These are phyloP conservation scores for Margaritispora aquatica DNA, from an alignment of 495 filamentous ascomycete genomes.

Conservation along the genomic window DNA sequence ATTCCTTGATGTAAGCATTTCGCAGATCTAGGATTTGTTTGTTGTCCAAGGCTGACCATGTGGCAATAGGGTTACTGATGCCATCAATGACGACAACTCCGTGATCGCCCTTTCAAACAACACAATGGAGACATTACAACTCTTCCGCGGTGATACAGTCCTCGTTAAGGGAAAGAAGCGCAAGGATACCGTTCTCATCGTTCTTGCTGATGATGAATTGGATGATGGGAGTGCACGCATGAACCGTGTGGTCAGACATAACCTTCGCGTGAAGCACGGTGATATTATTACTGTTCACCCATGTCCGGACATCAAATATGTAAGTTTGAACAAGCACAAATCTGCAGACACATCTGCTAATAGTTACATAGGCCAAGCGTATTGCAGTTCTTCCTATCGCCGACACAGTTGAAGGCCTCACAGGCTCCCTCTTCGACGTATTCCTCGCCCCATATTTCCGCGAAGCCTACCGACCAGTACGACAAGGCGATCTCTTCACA, in stretches of 20 bases:
- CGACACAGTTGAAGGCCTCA: conserved; percentile 95
- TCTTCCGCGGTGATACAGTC: conserved; percentile 97
- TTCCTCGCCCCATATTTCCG: conserved; percentile 99
- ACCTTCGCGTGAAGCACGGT: conserved; percentile 96
- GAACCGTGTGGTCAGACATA: conserved; percentile 97
- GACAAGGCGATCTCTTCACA: conserved; percentile 96
- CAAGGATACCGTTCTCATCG: conserved; percentile 97
- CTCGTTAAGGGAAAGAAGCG: conserved; percentile 99
- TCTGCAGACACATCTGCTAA: conserved; percentile 20
- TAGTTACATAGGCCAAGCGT: conserved; percentile 73
- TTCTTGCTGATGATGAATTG: conserved; percentile 93
- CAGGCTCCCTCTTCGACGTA: conserved; percentile 95
- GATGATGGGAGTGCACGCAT: conserved; percentile 95
- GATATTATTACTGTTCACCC: conserved; percentile 95
- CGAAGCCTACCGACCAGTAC: conserved; percentile 93
- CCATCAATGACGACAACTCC: conserved; percentile 98
- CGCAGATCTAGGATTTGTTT: neutral
- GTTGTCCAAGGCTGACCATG: conserved; percentile 31
- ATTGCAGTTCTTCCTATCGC: conserved; percentile 98
- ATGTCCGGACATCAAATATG: conserved; percentile 99
- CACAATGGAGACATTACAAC: conserved; percentile 96
- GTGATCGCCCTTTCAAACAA: conserved; percentile 97
- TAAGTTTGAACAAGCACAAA: conserved; percentile 40
- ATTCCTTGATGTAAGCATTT: conserved; percentile 79
- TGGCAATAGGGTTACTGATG: conserved; percentile 80